Evolutionary conservation across 352 stramenopile genomes (phyloP).

Genomic region (Phytophthora fragariaefolia): DNA sequence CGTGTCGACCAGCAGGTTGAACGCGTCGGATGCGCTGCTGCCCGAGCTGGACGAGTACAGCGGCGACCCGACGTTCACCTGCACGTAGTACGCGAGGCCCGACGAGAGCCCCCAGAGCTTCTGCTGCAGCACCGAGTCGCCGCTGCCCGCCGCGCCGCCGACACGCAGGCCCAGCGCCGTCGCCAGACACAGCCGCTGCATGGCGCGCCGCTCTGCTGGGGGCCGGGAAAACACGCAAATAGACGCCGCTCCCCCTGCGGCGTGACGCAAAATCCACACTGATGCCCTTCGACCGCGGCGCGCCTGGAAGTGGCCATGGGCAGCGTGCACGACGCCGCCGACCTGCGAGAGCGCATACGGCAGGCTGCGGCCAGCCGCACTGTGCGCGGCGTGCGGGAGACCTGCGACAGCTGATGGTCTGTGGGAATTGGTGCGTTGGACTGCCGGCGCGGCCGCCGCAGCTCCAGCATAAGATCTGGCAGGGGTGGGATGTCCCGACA

Average conservation of each 20-base stretch:
- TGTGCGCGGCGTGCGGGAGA: too few species aligned
- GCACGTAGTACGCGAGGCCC: conserved; percentile 68
- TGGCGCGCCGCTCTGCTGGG: background rate
- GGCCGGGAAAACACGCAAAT: too few species aligned
- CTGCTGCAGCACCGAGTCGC: conserved; percentile 57
- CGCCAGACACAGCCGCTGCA: too few species aligned
- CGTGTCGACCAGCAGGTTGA: conserved; percentile 80
- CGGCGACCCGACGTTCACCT: conserved; percentile 54
- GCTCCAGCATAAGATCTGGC: conserved; percentile 15
- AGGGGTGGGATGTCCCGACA: conserved; percentile 31
- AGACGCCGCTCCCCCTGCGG: too few species aligned
- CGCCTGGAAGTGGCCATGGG: too few species aligned
- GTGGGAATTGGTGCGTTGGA: conserved; percentile 13
- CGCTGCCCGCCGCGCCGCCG: conserved; percentile 2
- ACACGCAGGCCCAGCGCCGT: conserved; percentile 8
- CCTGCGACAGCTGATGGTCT: conserved; percentile 5
- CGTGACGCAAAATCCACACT: conserved; percentile 18
- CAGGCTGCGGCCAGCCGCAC: too few species aligned
- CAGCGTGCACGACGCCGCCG: too few species aligned
- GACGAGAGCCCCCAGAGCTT: conserved; percentile 77
- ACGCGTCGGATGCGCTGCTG: conserved; percentile 49
- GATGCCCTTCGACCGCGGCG: background rate
- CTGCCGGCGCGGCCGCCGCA: conserved; percentile 5
- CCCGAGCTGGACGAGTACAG: conserved; percentile 44
- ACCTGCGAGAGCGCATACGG: background rate